These are phyloP conservation scores for Auricularia cornea DNA, from an alignment of 768 basidiomycete species.

Conservation along the genomic window DNA sequence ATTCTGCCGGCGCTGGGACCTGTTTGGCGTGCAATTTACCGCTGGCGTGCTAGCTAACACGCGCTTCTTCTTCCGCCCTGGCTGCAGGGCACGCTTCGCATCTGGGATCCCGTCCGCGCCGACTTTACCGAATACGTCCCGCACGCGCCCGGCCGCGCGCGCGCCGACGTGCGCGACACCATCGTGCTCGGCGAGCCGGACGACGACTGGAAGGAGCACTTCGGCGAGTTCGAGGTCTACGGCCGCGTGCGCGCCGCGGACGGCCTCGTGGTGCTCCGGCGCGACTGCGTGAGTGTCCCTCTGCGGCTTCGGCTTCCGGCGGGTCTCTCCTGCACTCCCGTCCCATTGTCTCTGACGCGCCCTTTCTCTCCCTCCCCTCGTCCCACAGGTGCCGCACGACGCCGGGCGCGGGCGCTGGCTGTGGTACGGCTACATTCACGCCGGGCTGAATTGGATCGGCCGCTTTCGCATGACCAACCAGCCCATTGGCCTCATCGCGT, in stretches of 20 bases:
- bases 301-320: too few species aligned
- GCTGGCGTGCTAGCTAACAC: too few species aligned
- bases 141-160: neutral
- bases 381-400: neutral
- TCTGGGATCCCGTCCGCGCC: neutral
- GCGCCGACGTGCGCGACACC: neutral
- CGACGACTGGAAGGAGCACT: neutral
- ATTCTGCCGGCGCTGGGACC: too few species aligned
- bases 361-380: neutral
- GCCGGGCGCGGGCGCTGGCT: neutral
- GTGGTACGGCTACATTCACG: constrained; percentile 1
- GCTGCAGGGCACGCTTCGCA: neutral
- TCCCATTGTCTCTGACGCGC: neutral
- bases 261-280: neutral
- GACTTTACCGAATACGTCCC: neutral
- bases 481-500: neutral
- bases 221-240: neutral
- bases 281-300: neutral
- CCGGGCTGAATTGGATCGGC: neutral
- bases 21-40: too few species aligned
- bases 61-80: neutral
- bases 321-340: too few species aligned
- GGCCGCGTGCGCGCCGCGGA: neutral
- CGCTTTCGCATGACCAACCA: neutral
- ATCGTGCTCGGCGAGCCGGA: neutral